Evolutionary conservation across 192 early-diverging fungal species (phyloP).

Genomic region (Spinellus fusiger): DNA sequence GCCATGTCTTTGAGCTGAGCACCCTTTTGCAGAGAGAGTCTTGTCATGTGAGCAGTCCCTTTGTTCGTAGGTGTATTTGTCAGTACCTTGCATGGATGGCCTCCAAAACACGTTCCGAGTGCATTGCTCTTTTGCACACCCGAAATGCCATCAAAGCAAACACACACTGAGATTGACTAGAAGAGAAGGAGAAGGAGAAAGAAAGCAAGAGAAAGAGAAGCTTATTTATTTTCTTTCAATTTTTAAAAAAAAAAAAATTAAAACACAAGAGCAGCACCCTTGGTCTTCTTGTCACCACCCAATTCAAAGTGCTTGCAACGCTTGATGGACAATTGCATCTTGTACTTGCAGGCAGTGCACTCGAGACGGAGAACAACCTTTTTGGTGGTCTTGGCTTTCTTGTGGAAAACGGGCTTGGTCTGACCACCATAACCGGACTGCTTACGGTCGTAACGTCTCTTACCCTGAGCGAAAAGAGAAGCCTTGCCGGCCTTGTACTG

Average conservation of each 20-base stretch:
- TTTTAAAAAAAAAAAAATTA: constrained; percentile 40
- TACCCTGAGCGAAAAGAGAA: constrained; percentile 98
- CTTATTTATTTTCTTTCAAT: constrained; percentile 6
- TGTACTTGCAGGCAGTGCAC: constrained; percentile 98
- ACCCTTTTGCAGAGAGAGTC: constrained; percentile 9
- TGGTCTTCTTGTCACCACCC: constrained; percentile 97
- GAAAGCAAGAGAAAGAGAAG: neutral
- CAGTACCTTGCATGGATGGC: neutral
- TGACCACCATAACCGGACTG: constrained; percentile 99
- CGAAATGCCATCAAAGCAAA: neutral
- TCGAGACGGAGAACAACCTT: constrained; percentile 98
- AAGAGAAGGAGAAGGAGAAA: neutral
- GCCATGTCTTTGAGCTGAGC: constrained; percentile 5
- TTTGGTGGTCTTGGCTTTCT: constrained; percentile 99
- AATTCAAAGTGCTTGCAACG: constrained; percentile 99
- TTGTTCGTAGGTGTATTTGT: neutral
- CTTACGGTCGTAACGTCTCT: constrained; percentile 61
- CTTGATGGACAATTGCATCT: constrained; percentile 95
- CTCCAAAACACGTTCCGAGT: neutral
- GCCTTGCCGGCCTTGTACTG: constrained; percentile 99
- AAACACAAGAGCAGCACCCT: constrained; percentile 85
- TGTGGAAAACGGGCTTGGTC: constrained; percentile 99
- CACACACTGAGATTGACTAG: too few relatives aligned
- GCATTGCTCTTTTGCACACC: neutral
- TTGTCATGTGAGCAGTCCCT: neutral